Conservation (phyloP, 148 eudicot genomes). For the Cornus suecica region DNA sequence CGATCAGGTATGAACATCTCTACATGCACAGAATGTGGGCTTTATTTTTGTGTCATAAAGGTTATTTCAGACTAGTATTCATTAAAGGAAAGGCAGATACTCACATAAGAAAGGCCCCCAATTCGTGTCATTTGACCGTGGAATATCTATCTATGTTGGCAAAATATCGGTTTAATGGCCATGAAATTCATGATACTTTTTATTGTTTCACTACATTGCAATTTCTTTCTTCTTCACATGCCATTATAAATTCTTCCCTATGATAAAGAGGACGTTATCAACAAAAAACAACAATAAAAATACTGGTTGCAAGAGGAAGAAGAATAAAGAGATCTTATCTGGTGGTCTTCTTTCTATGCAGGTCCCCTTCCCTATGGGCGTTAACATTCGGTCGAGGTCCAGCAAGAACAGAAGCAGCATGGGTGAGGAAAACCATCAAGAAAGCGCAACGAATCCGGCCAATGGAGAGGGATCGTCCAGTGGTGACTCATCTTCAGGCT, state of each 20-base stretch:
- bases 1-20: slow-evolving; percentile 59
- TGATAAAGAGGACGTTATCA: neutral
- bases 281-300: neutral
- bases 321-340: neutral
- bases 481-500: slow-evolving; percentile 52
- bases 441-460: slow-evolving; percentile 23
- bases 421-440: slow-evolving; percentile 50
- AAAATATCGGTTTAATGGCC: neutral
- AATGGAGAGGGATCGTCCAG: slow-evolving; percentile 48
- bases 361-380: slow-evolving; percentile 91
- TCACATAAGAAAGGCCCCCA: too few relatives aligned
- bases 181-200: neutral
- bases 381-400: slow-evolving; percentile 47
- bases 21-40: neutral
- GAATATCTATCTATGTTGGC: neutral
- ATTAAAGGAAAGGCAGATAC: neutral
- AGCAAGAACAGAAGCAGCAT: slow-evolving; percentile 42
- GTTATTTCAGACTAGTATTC: neutral
- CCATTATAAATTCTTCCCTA: neutral
- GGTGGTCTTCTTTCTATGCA: slow-evolving; percentile 27
- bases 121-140: too few relatives aligned
- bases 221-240: neutral
- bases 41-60: neutral
- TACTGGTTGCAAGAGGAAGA: neutral
- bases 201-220: neutral